Base-by-base conservation (phyloP, 1,284 basidiomycete species). In the Chalciporus sp. region DNA sequence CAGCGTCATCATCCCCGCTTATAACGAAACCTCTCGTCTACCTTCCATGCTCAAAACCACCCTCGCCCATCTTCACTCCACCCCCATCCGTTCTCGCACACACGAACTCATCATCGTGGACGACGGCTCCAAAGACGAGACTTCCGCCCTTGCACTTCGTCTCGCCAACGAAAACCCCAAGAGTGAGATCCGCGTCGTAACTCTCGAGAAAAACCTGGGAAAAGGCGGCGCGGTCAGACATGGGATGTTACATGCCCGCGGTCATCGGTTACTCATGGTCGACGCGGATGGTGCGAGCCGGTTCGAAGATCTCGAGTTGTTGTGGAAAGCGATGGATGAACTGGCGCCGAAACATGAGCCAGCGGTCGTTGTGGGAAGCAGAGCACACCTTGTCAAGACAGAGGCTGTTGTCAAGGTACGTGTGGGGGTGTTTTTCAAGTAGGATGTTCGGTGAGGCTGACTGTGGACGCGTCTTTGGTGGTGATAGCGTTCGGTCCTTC, bases 151-250 rank as follows among this genome's bases (percentile, higher is more conserved):
- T 7, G 90, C 89, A 2, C 75, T 95, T 42, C 69, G 79, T 26
- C 78, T 93, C 40, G 89, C 90, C 0, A 62, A 72, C 4, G 70
- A 81, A 51, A 80, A 90, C 67, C 61, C 77, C 7, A 64, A 75
- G 17, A 70, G 69, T 60, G 81, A 85, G 60, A 85, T 96, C 49
- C 83, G 90, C 46, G 84, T 97, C 6, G 82, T 95, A 43, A 82
- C 79, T n/a, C 75, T 97, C 47, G 83, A 84, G 65, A 76, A 80
- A 63, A 98, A 97, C 66, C 74, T 90, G 11, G 95, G 95, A 1
- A 98, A 97, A 68, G 95, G 95, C 23, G 95, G 92, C 1, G 92
- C 94, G 0, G 94, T 97, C 19, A 79, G 89, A 40, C 94, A 96
- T 72, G 94, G 93, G 42, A 90, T 94, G 81, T 69, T 95, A 56